These are phyloP conservation scores for Heliamphora pulchella DNA, from an alignment of 179 eudicot species.

Conservation along the genomic window DNA sequence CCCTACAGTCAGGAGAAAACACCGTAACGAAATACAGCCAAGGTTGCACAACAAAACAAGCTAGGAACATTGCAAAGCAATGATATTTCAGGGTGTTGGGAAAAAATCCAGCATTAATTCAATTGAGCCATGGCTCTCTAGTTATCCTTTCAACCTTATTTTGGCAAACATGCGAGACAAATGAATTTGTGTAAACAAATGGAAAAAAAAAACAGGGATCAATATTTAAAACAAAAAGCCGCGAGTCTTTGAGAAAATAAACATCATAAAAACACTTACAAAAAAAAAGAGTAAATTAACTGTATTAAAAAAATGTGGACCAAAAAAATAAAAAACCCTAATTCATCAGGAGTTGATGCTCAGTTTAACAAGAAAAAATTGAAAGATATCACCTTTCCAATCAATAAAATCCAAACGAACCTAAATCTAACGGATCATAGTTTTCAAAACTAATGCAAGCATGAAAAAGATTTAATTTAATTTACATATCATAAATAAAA, in stretches of 20 bases:
- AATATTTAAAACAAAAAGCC: background rate
- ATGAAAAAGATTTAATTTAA: no score
- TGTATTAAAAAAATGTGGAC: background rate
- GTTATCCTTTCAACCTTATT: background rate
- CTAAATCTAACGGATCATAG: constrained; percentile 11
- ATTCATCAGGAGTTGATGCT: background rate
- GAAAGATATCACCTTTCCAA: background rate
- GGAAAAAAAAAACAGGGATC: no score
- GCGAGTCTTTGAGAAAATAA: background rate
- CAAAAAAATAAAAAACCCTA: background rate
- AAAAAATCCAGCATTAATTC: background rate
- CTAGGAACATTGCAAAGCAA: background rate
- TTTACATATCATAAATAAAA: no score
- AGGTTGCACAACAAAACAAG: constrained; percentile 3
- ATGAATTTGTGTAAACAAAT: no score
- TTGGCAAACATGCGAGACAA: background rate
- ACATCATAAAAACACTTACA: background rate
- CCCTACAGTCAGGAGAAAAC: background rate
- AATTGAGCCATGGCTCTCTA: background rate
- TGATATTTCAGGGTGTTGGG: background rate
- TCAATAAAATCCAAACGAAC: background rate
- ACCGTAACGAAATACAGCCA: background rate
- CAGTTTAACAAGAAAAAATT: background rate
- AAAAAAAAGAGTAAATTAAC: background rate
- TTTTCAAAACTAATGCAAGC: background rate